phyloP scores from a whole-genome alignment of 2,329 filamentous ascomycete genomes.

The Gnomoniopsis sp. region DNA sequence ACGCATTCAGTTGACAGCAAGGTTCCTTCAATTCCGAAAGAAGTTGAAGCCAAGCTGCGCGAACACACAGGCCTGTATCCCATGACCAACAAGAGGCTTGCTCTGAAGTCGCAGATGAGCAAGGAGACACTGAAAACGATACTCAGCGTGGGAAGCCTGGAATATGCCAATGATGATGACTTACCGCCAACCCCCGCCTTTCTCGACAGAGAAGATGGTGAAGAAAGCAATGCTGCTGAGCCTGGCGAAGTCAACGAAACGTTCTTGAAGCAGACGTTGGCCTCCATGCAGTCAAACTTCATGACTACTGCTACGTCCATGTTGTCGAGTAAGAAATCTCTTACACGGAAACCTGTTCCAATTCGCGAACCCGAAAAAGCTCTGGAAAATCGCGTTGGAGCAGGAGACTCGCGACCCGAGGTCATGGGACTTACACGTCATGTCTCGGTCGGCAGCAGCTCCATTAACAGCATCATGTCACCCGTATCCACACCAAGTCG shows the following conservation, averaged over 20 bases:
- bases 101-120: constrained; percentile 37
- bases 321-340: constrained; percentile 27
- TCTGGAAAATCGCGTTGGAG: background rate
- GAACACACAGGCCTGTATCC: constrained; percentile 33
- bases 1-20: constrained; percentile 30
- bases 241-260: constrained; percentile 16
- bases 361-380: constrained; percentile 11
- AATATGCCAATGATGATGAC: constrained; percentile 27
- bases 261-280: constrained; percentile 24
- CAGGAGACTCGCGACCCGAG: constrained; percentile 18
- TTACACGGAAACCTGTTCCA: constrained; percentile 29
- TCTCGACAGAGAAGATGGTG: constrained; percentile 6
- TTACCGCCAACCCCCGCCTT: constrained; percentile 14
- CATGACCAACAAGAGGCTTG: constrained; percentile 32
- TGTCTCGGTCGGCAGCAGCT: constrained; percentile 21
- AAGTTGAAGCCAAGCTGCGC: constrained; percentile 33
- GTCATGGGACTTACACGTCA: constrained; percentile 23
- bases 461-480: constrained; percentile 22
- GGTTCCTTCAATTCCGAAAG: constrained; percentile 34
- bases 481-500: constrained; percentile 20
- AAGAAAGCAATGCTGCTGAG: background rate
- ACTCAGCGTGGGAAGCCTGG: constrained; percentile 46
- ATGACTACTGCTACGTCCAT: constrained; percentile 27
- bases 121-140: constrained; percentile 48
- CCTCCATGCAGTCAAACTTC: constrained; percentile 23